phyloP scores from a whole-genome alignment of 2,329 filamentous ascomycete species.

The Epichloe gansuensis region DNA sequence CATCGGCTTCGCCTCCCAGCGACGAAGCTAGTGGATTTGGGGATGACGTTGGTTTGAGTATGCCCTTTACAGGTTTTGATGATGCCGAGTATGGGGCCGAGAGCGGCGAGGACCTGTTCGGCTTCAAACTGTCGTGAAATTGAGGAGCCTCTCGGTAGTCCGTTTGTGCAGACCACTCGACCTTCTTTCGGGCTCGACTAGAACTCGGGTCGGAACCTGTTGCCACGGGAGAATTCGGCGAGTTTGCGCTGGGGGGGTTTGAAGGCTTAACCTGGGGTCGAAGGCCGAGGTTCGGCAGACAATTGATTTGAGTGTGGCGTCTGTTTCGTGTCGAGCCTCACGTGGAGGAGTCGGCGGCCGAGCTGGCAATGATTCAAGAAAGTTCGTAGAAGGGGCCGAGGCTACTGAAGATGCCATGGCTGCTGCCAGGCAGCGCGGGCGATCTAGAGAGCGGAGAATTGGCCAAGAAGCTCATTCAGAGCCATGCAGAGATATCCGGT shows the following conservation, averaged over 20 bases:
- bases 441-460: constrained; percentile 23
- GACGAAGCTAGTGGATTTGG: constrained; percentile 31
- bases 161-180: constrained; percentile 44
- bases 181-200: constrained; percentile 36
- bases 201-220: constrained; percentile 31
- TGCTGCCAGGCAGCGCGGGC: constrained; percentile 25
- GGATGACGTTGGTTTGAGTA: constrained; percentile 59
- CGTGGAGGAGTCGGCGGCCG: constrained; percentile 58
- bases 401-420: constrained; percentile 30
- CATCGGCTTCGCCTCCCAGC: constrained; percentile 29
- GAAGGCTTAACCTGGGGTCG: constrained; percentile 23
- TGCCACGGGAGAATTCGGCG: constrained; percentile 28
- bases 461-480: constrained; percentile 4
- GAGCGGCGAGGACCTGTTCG: constrained; percentile 26
- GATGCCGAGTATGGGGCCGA: constrained; percentile 25
- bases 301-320: constrained; percentile 22
- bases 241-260: constrained; percentile 41
- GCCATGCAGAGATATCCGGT: constrained; percentile 2
- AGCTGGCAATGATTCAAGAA: constrained; percentile 40
- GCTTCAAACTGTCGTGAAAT: constrained; percentile 26
- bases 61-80: constrained; percentile 45
- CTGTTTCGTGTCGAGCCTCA: constrained; percentile 31
- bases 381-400: constrained; percentile 18
- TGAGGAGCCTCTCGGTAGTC: constrained; percentile 42
- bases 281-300: constrained; percentile 23